Percentiles rank a stretch among this genome's conserved stretches.
phyloP scores from a whole-genome alignment of 2,329 filamentous ascomycete genomes.

The Apiospora saccharicola region DNA sequence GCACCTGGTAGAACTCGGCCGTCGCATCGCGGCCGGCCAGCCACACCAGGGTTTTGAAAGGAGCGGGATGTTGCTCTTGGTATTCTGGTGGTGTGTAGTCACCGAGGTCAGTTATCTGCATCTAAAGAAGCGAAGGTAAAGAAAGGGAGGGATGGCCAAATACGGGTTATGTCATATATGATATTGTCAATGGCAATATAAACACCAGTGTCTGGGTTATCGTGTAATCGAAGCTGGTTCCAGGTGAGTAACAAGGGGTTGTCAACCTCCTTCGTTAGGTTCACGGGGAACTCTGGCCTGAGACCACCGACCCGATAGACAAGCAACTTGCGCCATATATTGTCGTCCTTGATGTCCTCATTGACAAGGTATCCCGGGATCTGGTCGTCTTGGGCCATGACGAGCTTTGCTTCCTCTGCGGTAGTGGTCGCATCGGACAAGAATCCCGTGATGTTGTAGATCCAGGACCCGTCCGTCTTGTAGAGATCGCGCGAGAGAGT shows the following conservation, averaged over 20 bases:
- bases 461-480: neutral
- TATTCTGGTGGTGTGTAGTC: neutral
- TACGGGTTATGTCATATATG: conserved; percentile 6
- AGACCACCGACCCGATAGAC: neutral
- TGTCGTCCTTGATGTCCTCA: neutral
- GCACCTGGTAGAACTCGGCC: neutral
- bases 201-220: neutral
- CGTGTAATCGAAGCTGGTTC: neutral
- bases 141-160: too few relatives aligned
- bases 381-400: neutral
- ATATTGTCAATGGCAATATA: neutral
- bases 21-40: neutral
- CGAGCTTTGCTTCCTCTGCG: neutral
- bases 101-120: neutral
- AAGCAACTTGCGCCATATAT: rapidly evolving
- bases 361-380: neutral
- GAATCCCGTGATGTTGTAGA: neutral
- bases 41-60: neutral
- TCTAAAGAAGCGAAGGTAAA: too few relatives aligned
- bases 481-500: neutral
- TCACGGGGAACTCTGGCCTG: neutral
- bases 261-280: neutral
- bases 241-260: neutral
- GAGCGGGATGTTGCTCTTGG: neutral
- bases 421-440: neutral